Percentiles rank a stretch among this genome's conserved stretches.
Conservation (phyloP, 768 basidiomycete genomes). For the Termitomyces sp. region DNA sequence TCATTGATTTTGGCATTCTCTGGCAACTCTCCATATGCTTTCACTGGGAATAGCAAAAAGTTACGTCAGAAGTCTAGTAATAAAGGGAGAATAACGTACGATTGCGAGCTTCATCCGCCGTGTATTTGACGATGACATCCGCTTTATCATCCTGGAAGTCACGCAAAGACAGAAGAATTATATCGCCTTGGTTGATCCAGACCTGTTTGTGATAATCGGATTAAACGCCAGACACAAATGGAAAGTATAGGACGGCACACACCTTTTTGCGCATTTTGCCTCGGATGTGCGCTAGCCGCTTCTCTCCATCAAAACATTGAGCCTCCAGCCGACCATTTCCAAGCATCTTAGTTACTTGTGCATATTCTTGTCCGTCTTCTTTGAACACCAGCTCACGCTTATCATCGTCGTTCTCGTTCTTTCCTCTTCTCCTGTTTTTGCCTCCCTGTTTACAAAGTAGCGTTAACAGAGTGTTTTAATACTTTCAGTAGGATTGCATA, state of each 20-base stretch:
- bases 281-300: constrained; percentile 94
- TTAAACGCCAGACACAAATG: constrained; percentile 4
- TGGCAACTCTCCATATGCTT: constrained; percentile 97
- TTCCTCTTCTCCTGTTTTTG: constrained; percentile 98
- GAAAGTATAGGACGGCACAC: constrained; percentile 18
- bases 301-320: constrained; percentile 97
- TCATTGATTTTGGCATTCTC: constrained; percentile 97
- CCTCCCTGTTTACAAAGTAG: constrained; percentile 61
- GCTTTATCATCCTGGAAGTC: constrained; percentile 99
- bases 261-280: constrained; percentile 99
- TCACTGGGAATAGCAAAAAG: constrained; percentile 44
- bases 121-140: constrained; percentile 99
- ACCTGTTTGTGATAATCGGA: constrained; percentile 49
- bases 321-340: constrained; percentile 97
- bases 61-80: background rate
- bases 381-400: constrained; percentile 98
- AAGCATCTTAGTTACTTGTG: constrained; percentile 97
- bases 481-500: constrained; percentile 18
- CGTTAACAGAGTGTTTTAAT: background rate
- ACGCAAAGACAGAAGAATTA: constrained; percentile 88
- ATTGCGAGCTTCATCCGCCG: constrained; percentile 89
- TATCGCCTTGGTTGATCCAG: constrained; percentile 99
- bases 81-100: constrained; percentile 31
- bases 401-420: constrained; percentile 99
- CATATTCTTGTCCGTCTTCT: constrained; percentile 99